Evolutionary conservation across 345 rosid species (phyloP), one percentile per base, ranked within the genome.

Genomic region (Rhodamnia argentea): DNA sequence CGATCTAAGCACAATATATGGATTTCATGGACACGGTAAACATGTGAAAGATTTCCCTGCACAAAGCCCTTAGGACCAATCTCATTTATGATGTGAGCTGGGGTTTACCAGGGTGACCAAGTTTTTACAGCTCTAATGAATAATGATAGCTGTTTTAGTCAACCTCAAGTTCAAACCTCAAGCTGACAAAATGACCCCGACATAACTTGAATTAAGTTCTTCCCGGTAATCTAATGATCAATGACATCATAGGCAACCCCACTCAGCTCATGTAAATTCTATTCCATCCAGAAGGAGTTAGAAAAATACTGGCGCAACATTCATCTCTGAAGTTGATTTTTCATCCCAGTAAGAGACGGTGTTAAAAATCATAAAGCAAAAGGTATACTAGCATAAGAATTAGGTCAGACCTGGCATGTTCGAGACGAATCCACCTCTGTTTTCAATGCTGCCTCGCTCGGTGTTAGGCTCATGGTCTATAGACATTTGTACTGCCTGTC

Each of bases 391-490:
- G n/a, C 26, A 14, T 57, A 32, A 18, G 3, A 47, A 52, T 83
- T 27, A 83, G 57, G 84, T 24, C 86, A 86, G 74, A 94, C 96
- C 95, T 90, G 96, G 96, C 96, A 94, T 91, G 88, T 94, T 94
- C 6, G 96, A 93, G 83, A 93, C 96, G 86, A 94, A 94, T 82
- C 96, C 95, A 24, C 96, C 95, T 91, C 62, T 90, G 85, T 89
- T 86, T 88, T 94, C 95, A 4, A 93, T 94, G 89, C 93, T 92
- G 51, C 87, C 90, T 54, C 96, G 87, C 88, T 94, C 94, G 32
- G 93, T 93, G 87, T 93, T 92, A 5, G 96, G 96, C 86, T 94
- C 96, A 83, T 94, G 96, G 87, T 94, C 94, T 26, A 87, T 29
- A 47, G 92, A 85, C 94, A 94, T 92, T 87, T 93, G 95, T 87